Conservation (phyloP, 2,329 filamentous ascomycete genomes). For the Aspergillus calidoustus region DNA sequence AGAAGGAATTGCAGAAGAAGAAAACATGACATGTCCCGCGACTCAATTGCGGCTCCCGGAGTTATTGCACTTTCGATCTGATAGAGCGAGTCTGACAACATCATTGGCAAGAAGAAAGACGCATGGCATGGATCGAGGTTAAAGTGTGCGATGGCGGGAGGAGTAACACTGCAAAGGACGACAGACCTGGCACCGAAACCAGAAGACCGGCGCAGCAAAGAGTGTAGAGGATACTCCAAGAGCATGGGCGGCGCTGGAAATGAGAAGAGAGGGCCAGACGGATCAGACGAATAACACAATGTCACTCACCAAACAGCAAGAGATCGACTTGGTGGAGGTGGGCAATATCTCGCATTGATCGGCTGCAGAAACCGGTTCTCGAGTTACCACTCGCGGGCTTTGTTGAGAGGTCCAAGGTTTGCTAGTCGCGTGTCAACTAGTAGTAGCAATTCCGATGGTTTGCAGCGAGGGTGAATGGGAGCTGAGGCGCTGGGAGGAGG, state of each 20-base stretch:
- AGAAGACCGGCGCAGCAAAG: neutral
- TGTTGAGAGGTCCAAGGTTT: constrained; percentile 12
- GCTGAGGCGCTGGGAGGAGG: constrained; percentile 1
- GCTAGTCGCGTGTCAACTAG: constrained; percentile 19
- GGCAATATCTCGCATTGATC: constrained; percentile 27
- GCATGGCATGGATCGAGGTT: neutral
- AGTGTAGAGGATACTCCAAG: neutral
- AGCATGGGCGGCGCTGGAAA: neutral
- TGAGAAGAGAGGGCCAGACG: constrained; percentile 9
- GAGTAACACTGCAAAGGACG: neutral
- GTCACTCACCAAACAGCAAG: constrained; percentile 29
- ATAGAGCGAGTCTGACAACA: neutral
- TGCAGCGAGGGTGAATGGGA: neutral
- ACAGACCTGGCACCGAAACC: neutral
- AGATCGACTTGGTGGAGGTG: constrained; percentile 7
- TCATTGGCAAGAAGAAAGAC: neutral
- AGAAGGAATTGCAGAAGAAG: constrained; percentile 16
- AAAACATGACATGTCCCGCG: constrained; percentile 19
- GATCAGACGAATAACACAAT: neutral
- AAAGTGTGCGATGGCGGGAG: neutral
- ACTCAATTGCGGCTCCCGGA: constrained; percentile 17
- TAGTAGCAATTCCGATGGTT: neutral
- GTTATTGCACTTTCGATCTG: constrained; percentile 4
- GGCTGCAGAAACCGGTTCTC: constrained; percentile 22
- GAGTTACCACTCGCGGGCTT: constrained; percentile 24